Evolutionary conservation across 202 grass and related monocot species (phyloP).

Genomic region (Eragrostis tef): DNA sequence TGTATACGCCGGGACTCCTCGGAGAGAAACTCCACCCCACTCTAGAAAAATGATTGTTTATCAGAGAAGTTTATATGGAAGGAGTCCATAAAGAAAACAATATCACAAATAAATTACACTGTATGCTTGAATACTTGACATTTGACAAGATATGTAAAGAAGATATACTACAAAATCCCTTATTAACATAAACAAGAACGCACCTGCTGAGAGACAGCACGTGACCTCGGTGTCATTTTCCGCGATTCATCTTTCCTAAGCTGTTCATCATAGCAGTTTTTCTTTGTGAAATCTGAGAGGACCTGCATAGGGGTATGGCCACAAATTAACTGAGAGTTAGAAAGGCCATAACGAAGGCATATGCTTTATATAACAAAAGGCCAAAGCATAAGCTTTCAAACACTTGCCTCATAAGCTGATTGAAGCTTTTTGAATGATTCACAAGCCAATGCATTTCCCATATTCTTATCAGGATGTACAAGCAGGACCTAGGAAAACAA

Average conservation of each 20-base stretch:
- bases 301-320: conserved; percentile 65
- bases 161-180: conserved; percentile 23
- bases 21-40: conserved; percentile 78
- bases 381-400: conserved; percentile 21
- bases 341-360: conserved; percentile 22
- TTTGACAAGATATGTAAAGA: conserved; percentile 16
- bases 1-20: conserved; percentile 98
- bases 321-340: conserved; percentile 40
- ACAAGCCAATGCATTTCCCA: conserved; percentile 78
- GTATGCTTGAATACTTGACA: conserved; percentile 17
- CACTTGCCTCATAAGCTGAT: conserved; percentile 93
- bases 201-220: conserved; percentile 78
- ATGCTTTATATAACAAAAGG: conserved; percentile 16
- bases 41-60: conserved; percentile 51
- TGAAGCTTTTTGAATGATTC: conserved; percentile 99
- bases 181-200: conserved; percentile 26
- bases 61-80: conserved; percentile 30
- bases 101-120: conserved; percentile 10
- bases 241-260: conserved; percentile 85
- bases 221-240: conserved; percentile 66
- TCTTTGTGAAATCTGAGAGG: conserved; percentile 87
- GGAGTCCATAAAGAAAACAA: neutral
- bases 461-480: conserved; percentile 99
- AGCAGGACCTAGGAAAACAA: conserved; percentile 69
- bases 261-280: conserved; percentile 85